Base-by-base conservation (phyloP, 768 basidiomycete genomes). In the Mrakia blollopis region DNA sequence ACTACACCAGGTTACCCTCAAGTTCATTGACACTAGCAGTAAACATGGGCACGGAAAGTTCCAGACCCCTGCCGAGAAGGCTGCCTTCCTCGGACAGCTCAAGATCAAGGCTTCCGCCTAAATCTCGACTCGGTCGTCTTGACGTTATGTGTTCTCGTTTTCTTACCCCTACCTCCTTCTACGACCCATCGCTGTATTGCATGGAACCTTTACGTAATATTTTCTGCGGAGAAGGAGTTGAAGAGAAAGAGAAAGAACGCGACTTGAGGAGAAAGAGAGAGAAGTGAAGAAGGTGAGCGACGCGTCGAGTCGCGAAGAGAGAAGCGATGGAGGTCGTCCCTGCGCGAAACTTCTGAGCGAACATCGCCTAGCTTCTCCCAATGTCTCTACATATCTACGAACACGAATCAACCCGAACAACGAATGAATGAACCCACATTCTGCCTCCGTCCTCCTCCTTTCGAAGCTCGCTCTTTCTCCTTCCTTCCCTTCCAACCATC, bases 11-110 rank as follows among this genome's bases (percentile, higher is more conserved):
- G 60, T 68, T 39, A 65, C 68, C 39, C 72, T 79, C 65, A 70
- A 96, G 86, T 98, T 95, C 87, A 96, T 98, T 88, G 94, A 72
- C 35, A 72, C 76, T 0, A 92, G 94, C 61, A 95, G 93, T 85
- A 97, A 97, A 86, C 94, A 94, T 86, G 94, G 95, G 81, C 95
- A 97, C 83, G 94, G 94, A 82, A 90, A 91, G 68, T 97, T 95
- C 93, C 94, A 98, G 88, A 94, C 94, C 67, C 87, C 88, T 86
- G 92, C 92, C 86, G 96, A 98, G 90, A 98, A 98, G 89, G 87
- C 37, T 25, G 28, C 25, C 28, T 98, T 98, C 90, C 82, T 94
- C 85, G 85, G 85, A 79, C 82, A 82, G 78, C 81, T 80, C 80
- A 86, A 86, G 83, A 83, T 85, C 83, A 84, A 84, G 82, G 79